Percentiles rank a stretch among this genome's conserved stretches.
phyloP scores from a whole-genome alignment of 164 flowering plant species.

The Magnolia sinica region DNA sequence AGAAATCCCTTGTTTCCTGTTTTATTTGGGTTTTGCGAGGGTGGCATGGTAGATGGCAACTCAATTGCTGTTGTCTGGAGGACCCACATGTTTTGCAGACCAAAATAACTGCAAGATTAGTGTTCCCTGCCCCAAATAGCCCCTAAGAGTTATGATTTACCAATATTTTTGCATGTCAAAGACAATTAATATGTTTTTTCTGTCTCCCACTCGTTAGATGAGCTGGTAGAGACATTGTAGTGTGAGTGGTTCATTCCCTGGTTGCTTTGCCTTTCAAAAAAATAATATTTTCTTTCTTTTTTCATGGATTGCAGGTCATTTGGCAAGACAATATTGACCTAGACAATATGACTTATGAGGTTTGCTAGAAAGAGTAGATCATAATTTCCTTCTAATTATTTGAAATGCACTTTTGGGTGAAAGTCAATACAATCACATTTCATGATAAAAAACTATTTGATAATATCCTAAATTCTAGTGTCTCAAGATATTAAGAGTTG shows the following conservation, averaged over 20 bases:
- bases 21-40: too few species aligned
- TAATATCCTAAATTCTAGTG: not conserved
- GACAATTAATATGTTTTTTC: not conserved
- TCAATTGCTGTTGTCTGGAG: too few species aligned
- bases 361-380: constrained; percentile 18
- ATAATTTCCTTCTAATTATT: not conserved
- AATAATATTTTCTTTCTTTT: not conserved
- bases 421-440: not conserved
- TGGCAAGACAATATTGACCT: constrained; percentile 83
- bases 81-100: too few species aligned
- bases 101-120: too few species aligned
- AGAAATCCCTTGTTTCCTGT: too few species aligned
- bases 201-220: too few species aligned
- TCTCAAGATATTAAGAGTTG: too few species aligned
- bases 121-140: not conserved
- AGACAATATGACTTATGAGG: constrained; percentile 95
- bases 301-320: constrained; percentile 42
- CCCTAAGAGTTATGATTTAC: not conserved
- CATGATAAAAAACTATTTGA: not conserved
- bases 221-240: too few species aligned
- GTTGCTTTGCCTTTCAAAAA: too few species aligned
- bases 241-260: too few species aligned
- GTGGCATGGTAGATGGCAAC: too few species aligned
- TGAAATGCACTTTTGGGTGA: not conserved
- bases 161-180: not conserved